Base-by-base conservation (phyloP, 2,329 filamentous ascomycete genomes). In the Helotiales sp. region DNA sequence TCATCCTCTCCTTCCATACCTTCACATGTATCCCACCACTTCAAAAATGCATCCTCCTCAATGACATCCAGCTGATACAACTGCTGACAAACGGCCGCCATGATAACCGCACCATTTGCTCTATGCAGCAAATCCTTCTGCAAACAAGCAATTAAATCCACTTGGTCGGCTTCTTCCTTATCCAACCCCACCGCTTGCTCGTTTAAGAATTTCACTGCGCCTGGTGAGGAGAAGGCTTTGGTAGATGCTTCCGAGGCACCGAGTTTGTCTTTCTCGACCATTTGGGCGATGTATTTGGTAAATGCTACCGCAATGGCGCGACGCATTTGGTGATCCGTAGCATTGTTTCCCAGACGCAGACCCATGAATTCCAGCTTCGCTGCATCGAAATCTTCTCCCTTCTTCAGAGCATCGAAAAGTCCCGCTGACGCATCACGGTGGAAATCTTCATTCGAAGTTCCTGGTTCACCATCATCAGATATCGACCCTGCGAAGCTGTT, bases 321-420 rank as follows among this genome's bases (percentile, higher is more conserved):
- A 44, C 93, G 90, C 69, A 98, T 90, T 73, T 95, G 89, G 63
- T 88, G 83, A 69, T 96, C 93, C 1, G 91, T 93, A 2, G 95
- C 95, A 69, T 98, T 91, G 68, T 90, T 91, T 54, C 88, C 89
- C 73, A 99, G 90, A 10, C 93, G 88, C n/a, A 98, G 80, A 47
- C 91, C 90, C 78, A 93, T 96, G 62, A 99, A 89, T 72, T 99
- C 95, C 31, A 98, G 83, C 71, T 93, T 91, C 50, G 85, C 83
- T 2, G 80, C 80, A 68, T 96, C 93, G 63, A 96, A 95, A 70
- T 96, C 90, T 10, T 86, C 84, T 13, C 84, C 83, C 22, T 87
- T 88, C 52, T 89, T 87, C 40, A 98, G 80, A 24, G 91, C 90
- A 68, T 97, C 93, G 61, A 93, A 82, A n/a, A 98, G 83, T 60